These are phyloP conservation scores for Crassisporium funariophilum DNA, from an alignment of 768 basidiomycete genomes.

Conservation along the genomic window DNA sequence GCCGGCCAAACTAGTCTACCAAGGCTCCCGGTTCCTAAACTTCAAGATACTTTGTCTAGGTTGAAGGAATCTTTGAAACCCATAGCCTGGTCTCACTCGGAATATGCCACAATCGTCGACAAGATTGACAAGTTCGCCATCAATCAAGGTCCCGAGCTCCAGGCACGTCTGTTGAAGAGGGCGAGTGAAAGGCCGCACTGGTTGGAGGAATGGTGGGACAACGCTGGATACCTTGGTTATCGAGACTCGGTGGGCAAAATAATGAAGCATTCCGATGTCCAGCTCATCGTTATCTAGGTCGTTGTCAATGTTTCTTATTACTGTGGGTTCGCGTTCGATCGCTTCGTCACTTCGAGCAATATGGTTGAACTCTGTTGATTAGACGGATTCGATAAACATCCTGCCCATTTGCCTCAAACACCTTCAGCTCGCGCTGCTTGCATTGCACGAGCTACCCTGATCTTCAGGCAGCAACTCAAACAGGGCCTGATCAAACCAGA, in stretches of 20 bases:
- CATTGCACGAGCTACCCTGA: conserved; percentile 68
- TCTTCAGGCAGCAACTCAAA: conserved; percentile 72
- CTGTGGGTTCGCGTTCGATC: conserved; percentile 47
- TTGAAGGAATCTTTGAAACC: conserved; percentile 75
- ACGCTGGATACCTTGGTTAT: conserved; percentile 78
- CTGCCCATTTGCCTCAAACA: conserved; percentile 57
- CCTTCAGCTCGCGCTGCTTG: conserved; percentile 70
- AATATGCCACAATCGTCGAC: conserved; percentile 52
- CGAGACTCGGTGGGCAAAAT: conserved; percentile 89
- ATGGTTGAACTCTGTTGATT: neutral
- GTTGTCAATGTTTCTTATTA: conserved; percentile 95
- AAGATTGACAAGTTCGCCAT: conserved; percentile 71
- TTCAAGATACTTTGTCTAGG: conserved; percentile 63
- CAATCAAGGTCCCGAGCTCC: conserved; percentile 56
- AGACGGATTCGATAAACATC: conserved; percentile 81
- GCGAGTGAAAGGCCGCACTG: conserved; percentile 67
- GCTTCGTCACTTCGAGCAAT: too few relatives aligned
- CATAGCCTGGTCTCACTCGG: conserved; percentile 64
- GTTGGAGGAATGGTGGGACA: conserved; percentile 97
- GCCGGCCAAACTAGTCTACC: conserved; percentile 64
- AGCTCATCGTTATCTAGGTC: conserved; percentile 45
- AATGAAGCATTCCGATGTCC: too few relatives aligned
- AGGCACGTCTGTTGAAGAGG: conserved; percentile 59
- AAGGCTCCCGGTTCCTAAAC: conserved; percentile 73
- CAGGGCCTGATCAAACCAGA: conserved; percentile 69